Conservation (phyloP, 768 basidiomycete genomes). For the Naganishia randhawae region DNA sequence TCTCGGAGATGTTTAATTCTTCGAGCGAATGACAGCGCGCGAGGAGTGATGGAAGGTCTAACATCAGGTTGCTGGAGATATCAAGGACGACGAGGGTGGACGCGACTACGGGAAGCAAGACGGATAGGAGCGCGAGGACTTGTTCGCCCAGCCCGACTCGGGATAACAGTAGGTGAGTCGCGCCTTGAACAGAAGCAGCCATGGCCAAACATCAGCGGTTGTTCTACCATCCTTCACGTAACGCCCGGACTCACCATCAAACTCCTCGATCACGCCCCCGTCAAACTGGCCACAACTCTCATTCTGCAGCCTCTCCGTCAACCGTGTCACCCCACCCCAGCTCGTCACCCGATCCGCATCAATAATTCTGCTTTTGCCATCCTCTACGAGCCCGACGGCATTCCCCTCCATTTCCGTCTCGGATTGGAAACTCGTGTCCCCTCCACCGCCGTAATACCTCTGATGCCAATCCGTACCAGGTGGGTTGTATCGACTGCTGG, state of each 20-base stretch:
- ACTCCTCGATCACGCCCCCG: slow-evolving; percentile 35
- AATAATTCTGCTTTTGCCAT: slow-evolving; percentile 42
- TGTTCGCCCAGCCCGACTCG: slow-evolving; percentile 67
- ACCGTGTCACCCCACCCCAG: slow-evolving; percentile 41
- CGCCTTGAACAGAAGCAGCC: slow-evolving; percentile 62
- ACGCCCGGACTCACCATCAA: slow-evolving; percentile 57
- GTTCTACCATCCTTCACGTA: not conserved
- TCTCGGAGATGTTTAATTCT: slow-evolving; percentile 88
- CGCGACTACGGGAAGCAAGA: slow-evolving; percentile 66
- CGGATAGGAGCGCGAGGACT: slow-evolving; percentile 70
- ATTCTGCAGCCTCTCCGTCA: slow-evolving; percentile 32
- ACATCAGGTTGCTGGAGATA: slow-evolving; percentile 81
- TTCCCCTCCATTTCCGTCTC: slow-evolving; percentile 22
- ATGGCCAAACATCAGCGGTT: not conserved
- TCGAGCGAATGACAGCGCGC: slow-evolving; percentile 76
- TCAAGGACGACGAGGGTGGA: slow-evolving; percentile 83
- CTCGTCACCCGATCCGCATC: slow-evolving; percentile 35
- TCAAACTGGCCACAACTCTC: slow-evolving; percentile 27
- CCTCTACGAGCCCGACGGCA: slow-evolving; percentile 43
- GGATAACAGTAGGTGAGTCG: slow-evolving; percentile 89
- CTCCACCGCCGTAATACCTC: not conserved
- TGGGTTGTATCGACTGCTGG: not conserved
- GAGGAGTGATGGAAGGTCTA: slow-evolving; percentile 75
- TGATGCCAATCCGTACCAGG: not conserved
- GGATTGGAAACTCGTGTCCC: slow-evolving; percentile 1